Percentiles rank a stretch among this genome's conserved stretches.
These are phyloP conservation scores for Colletotrichum zoysiae DNA, from an alignment of 2,329 filamentous ascomycete genomes.

Conservation along the genomic window DNA sequence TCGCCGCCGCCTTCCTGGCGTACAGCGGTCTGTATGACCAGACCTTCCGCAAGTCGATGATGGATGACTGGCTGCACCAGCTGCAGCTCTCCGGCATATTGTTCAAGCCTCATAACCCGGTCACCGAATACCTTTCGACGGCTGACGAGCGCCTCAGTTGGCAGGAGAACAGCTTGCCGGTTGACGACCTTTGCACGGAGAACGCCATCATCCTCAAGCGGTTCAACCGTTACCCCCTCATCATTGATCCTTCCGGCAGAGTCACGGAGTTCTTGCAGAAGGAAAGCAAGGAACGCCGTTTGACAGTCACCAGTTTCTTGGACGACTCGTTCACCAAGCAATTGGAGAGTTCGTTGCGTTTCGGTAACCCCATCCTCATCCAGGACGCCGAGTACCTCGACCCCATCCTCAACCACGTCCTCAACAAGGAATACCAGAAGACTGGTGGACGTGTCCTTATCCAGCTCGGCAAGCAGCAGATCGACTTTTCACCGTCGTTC, in stretches of 20 bases:
- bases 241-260: conserved; percentile 96
- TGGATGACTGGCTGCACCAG: conserved; percentile 97
- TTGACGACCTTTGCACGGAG: conserved; percentile 97
- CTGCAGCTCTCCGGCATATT: conserved; percentile 91
- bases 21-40: conserved; percentile 98
- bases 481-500: conserved; percentile 98
- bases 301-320: conserved; percentile 97
- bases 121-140: conserved; percentile 96
- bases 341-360: conserved; percentile 94
- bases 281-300: conserved; percentile 90
- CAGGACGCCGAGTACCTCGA: conserved; percentile 98
- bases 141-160: conserved; percentile 94
- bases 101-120: conserved; percentile 92
- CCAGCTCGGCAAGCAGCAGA: conserved; percentile 98
- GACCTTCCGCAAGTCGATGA: conserved; percentile 96
- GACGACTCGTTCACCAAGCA: conserved; percentile 99
- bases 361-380: conserved; percentile 98
- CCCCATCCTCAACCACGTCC: conserved; percentile 95
- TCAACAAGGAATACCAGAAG: conserved; percentile 99
- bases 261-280: conserved; percentile 96
- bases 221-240: conserved; percentile 98
- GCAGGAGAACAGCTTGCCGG: conserved; percentile 93
- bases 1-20: conserved; percentile 96
- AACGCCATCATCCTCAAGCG: conserved; percentile 97
- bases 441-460: conserved; percentile 98